Conservation (phyloP, 768 basidiomycete species). For the Panaeolus cyanescens region DNA sequence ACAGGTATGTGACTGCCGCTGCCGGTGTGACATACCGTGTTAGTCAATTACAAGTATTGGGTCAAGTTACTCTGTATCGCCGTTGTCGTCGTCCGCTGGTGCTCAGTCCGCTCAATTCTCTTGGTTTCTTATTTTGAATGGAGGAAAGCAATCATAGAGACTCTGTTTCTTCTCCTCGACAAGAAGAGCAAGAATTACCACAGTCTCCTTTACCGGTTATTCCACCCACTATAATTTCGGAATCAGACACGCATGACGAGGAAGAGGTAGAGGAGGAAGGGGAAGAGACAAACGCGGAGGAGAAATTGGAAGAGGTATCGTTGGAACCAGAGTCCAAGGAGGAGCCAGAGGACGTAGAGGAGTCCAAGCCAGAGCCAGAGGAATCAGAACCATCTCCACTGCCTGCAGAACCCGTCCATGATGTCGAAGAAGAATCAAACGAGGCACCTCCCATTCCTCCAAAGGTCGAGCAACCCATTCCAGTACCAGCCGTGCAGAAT, state of each 20-base stretch:
- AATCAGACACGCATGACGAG: not conserved
- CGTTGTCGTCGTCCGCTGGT: slow-evolving; percentile 1
- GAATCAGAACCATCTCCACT: slow-evolving; percentile 4
- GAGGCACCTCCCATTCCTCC: slow-evolving; percentile 18
- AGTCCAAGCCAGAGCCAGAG: not conserved
- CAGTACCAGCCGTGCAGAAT: not conserved
- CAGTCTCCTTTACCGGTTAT: not conserved
- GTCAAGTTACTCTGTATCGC: slow-evolving; percentile 1
- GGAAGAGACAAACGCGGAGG: slow-evolving; percentile 7
- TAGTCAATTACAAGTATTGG: slow-evolving; percentile 1
- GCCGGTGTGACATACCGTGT: not conserved
- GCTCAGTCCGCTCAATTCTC: not conserved
- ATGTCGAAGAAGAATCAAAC: slow-evolving; percentile 1
- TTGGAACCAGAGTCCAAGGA: slow-evolving; percentile 3
- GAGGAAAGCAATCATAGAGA: not conserved
- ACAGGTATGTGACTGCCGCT: not conserved
- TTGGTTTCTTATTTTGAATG: not conserved
- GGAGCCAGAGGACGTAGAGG: slow-evolving; percentile 2
- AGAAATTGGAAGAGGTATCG: not conserved
- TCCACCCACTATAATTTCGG: not conserved
- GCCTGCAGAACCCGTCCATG: slow-evolving; percentile 2
- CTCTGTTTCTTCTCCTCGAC: not conserved
- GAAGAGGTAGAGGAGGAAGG: not conserved
- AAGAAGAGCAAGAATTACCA: not conserved
- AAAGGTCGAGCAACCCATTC: slow-evolving; percentile 10